Evolutionary conservation across 495 filamentous ascomycete species (phyloP), one percentile per base, ranked within the genome.

Genomic region (Clavariopsis aquatica): DNA sequence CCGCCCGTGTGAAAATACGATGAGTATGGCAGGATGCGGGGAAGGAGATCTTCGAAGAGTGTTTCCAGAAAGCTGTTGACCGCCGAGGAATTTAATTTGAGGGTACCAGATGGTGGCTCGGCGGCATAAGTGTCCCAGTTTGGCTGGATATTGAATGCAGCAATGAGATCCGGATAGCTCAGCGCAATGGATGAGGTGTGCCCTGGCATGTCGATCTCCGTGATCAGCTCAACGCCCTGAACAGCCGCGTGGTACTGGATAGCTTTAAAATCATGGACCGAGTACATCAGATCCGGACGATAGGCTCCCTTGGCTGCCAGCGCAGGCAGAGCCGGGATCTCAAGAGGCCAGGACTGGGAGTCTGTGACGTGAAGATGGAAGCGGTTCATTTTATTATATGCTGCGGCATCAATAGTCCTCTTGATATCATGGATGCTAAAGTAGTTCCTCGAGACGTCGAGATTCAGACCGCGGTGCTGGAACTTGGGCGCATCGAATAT

Each of bases 131-230:
- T 82, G 36, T 78, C 62, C 83, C 89, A 93, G 57, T 81, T 59
- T 2, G 90, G 89, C 53, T 84, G 77, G 7, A 80, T 79, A 66
- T 91, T 83, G 74, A 83, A 87, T 2, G 88, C 90, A 1, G 88
- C 80, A 61, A 93, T 87, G 3, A 94, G 79, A 0, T 92, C 86
- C 2, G 90, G 90, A 70, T 89, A 82, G 7, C 85, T 79, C 46
- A 80, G 77, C 28, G 78, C 79, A 46, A 89, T 86, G 19, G 81
- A 70, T 0, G 85, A 81, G 12, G 89, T 90, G 74, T 94, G 90
- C 26, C 91, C 90, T 7, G 90, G 90, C 81, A 87, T 87, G 68
- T 94, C 90, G 60, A 90, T 89, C 74, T 93, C 91, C 26, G 92
- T 75, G 69, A 88, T 83, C 3, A 92, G 83, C 70, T 90, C 78